Percentiles rank a stretch among this genome's conserved stretches.
Evolutionary conservation across 768 basidiomycete genomes (phyloP).

Genomic region (Lepiota subincarnata): DNA sequence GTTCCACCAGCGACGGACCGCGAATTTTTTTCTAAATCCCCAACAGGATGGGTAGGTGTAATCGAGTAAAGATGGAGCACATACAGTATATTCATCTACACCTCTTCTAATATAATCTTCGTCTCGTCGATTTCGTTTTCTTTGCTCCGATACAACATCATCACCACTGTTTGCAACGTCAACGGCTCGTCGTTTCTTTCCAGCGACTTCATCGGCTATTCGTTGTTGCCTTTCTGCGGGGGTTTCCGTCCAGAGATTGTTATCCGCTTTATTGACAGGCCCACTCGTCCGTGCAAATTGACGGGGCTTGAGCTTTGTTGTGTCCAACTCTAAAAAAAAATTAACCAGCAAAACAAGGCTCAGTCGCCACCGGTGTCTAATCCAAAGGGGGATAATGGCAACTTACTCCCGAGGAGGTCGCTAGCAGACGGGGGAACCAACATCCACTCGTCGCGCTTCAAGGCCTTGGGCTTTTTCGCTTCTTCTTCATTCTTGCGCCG

Average conservation of each 20-base stretch:
- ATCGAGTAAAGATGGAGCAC: conserved; percentile 20
- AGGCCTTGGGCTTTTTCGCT: conserved; percentile 61
- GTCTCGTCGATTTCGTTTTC: conserved; percentile 60
- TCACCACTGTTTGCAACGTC: conserved; percentile 45
- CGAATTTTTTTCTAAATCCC: conserved; percentile 40
- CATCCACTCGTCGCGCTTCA: conserved; percentile 97
- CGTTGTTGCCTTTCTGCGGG: conserved; percentile 89
- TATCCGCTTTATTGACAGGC: conserved; percentile 49
- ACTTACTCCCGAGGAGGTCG: conserved; percentile 74
- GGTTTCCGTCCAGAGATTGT: conserved; percentile 94
- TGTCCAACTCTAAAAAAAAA: conserved; percentile 78
- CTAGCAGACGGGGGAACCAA: conserved; percentile 84
- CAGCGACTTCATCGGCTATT: conserved; percentile 91
- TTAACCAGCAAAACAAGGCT: not conserved
- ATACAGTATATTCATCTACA: conserved; percentile 78
- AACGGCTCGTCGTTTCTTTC: conserved; percentile 73
- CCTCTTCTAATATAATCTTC: conserved; percentile 61
- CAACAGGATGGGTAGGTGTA: not conserved
- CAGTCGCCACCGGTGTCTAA: not conserved
- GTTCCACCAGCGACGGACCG: conserved; percentile 50
- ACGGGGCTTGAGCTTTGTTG: conserved; percentile 74
- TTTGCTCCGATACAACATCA: conserved; percentile 35
- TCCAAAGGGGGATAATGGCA: not conserved
- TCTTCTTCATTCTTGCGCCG: conserved; percentile 67
- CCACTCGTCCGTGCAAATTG: conserved; percentile 59